Conservation (phyloP, 495 filamentous ascomycete genomes). For the Cairneyella variabilis region DNA sequence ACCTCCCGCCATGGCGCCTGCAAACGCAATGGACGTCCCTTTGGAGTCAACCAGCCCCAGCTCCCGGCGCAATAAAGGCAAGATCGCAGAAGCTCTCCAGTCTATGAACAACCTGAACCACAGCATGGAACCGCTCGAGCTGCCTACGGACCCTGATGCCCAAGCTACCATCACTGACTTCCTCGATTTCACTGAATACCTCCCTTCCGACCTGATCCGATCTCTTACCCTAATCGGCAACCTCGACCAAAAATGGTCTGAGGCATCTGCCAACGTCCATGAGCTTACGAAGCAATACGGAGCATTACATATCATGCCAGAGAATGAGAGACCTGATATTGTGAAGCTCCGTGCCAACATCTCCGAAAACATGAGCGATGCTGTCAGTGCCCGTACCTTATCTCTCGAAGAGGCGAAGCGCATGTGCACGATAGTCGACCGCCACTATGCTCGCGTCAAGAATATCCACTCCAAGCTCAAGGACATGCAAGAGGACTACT, state of each 20-base stretch:
- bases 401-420: slow-evolving; percentile 79
- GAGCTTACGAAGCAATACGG: slow-evolving; percentile 71
- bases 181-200: slow-evolving; percentile 94
- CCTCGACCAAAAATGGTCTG: slow-evolving; percentile 68
- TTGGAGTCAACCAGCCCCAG: slow-evolving; percentile 21
- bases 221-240: slow-evolving; percentile 85
- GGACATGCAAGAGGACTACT: slow-evolving; percentile 58
- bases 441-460: slow-evolving; percentile 71
- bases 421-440: slow-evolving; percentile 70
- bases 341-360: slow-evolving; percentile 68
- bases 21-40: slow-evolving; percentile 11
- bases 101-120: slow-evolving; percentile 21
- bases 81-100: slow-evolving; percentile 25
- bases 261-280: slow-evolving; percentile 64
- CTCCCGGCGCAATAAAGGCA: slow-evolving; percentile 24
- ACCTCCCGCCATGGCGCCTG: slow-evolving; percentile 9
- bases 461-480: slow-evolving; percentile 80
- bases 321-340: slow-evolving; percentile 28
- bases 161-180: slow-evolving; percentile 93
- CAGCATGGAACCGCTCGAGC: slow-evolving; percentile 19
- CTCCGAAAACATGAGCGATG: slow-evolving; percentile 67
- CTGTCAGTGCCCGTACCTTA: slow-evolving; percentile 70
- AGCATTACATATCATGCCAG: slow-evolving; percentile 51
- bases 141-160: slow-evolving; percentile 75
- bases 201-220: slow-evolving; percentile 86